These are phyloP conservation scores for Rubus parviflorus DNA, from an alignment of 306 rosid genomes.

Conservation along the genomic window DNA sequence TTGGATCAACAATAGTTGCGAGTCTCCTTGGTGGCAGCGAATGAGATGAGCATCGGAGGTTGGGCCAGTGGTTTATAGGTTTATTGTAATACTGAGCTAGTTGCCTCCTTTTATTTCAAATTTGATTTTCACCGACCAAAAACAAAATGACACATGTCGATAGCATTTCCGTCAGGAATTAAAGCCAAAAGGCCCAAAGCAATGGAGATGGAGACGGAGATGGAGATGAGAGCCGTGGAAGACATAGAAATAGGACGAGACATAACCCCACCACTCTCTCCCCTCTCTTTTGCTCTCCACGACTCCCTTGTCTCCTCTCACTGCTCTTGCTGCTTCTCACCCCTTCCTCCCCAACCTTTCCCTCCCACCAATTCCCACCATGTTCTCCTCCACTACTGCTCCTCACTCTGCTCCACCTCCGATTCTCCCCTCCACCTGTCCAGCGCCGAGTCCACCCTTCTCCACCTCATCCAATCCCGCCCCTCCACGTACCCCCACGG, in stretches of 20 bases:
- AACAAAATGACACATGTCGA: no score
- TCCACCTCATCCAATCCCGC: conserved; percentile 19
- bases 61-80: no score
- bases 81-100: no score
- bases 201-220: conserved; percentile 15
- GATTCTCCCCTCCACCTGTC: conserved; percentile 36
- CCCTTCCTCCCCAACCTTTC: conserved; percentile 30
- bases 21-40: no score
- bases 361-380: conserved; percentile 8
- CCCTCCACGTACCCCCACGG: conserved; percentile 8
- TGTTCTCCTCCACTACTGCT: conserved; percentile 42
- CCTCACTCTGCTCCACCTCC: conserved; percentile 42
- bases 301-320: conserved; percentile 48
- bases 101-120: no score
- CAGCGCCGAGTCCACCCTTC: conserved; percentile 46
- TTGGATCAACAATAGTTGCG: no score
- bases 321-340: conserved; percentile 25
- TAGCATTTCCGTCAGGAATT: no score
- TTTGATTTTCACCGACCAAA: no score
- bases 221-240: conserved; percentile 49
- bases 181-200: no score
- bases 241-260: conserved; percentile 51
- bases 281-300: conserved; percentile 61
- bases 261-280: conserved; percentile 44
- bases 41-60: no score